Evolutionary conservation across 2,329 filamentous ascomycete species (phyloP), one percentile per base, ranked within the genome.

Genomic region (Chrysosporium keratinophilum): DNA sequence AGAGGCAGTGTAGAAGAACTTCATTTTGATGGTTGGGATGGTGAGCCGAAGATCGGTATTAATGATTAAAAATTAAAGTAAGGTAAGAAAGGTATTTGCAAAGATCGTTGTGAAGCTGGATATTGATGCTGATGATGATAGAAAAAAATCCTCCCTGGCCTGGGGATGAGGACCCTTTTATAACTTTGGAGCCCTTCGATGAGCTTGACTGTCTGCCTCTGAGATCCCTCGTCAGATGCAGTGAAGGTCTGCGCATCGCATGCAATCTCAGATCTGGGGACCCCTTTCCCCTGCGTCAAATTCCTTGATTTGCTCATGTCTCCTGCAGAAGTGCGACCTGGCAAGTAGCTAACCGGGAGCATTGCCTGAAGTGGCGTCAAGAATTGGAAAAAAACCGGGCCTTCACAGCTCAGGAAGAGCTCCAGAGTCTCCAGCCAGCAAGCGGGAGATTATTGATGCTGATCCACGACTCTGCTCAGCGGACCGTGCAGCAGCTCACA

Each of bases 1-100:
- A 48, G 69, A 68, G 50, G 69, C 68, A 50, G 67, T 63, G 49
- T 70, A 65, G 71, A 55, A 23, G 54, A 57, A 57, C 58, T 60
- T 60, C 58, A 60, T 60, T 60, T 57, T 60, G 57, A 58, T 10
- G 47, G 34, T 34, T 46, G 4, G 28, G 19, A 31, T 33, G 42
- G 50, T 48, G n/a, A 39, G 50, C 50, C 41, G 50, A 41, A 39
- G 50, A 31, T 31, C 39, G 46, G 50, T 45, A 54, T 52, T 54
- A 52, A 46, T 20, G 49, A 52, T 55, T 47, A 49, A 52, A 39
- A 55, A 58, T 57, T 58, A 57, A 55, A 43, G 49, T 45, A 50
- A 53, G 39, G 49, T 51, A 44, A 50, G 50, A 31, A 46, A 52
- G 51, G 34, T 37, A 46, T 47, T 51, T 46, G 47, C 31, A 47